Percentiles rank a stretch among this genome's conserved stretches.
Conservation (phyloP, 768 basidiomycete species). For the Kwoniella bestiolae region DNA sequence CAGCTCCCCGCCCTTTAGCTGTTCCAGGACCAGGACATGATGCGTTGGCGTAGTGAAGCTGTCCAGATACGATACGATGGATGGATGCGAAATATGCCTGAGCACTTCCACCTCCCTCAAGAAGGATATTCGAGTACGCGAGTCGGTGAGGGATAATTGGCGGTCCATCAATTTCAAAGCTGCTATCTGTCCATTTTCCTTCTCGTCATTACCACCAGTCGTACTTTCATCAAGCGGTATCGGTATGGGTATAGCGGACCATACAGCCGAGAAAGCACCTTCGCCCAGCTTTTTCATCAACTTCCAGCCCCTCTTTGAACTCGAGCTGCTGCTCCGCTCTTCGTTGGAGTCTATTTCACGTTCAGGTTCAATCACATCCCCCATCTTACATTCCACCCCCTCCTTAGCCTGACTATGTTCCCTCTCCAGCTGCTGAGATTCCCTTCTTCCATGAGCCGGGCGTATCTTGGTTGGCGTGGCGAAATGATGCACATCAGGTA, state of each 20-base stretch:
- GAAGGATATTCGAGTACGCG: conserved; percentile 76
- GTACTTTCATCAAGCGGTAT: too few species aligned
- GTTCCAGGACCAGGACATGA: conserved; percentile 79
- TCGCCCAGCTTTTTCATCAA: conserved; percentile 50
- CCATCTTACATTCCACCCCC: conserved; percentile 6
- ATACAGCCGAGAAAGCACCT: conserved; percentile 56
- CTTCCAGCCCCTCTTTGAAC: conserved; percentile 29
- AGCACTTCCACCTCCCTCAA: conserved; percentile 82
- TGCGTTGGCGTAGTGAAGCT: conserved; percentile 73
- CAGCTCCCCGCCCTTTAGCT: conserved; percentile 77
- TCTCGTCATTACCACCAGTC: conserved; percentile 20
- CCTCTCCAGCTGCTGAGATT: conserved; percentile 24
- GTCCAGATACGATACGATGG: conserved; percentile 72
- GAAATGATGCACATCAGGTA: conserved; percentile 19
- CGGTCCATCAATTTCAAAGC: conserved; percentile 65
- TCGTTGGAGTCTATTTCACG: conserved; percentile 4
- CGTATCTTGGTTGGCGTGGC: conserved; percentile 7
- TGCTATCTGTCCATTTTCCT: conserved; percentile 45
- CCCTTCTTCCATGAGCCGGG: conserved; percentile 13
- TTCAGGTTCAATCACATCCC: conserved; percentile 21
- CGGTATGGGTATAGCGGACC: conserved; percentile 39
- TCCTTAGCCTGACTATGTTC: conserved; percentile 24
- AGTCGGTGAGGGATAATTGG: conserved; percentile 63
- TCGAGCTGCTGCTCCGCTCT: background rate
- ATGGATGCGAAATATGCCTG: conserved; percentile 80